Base-by-base conservation (phyloP, 345 rosid genomes). In the Crucihimalaya himalaica region DNA sequence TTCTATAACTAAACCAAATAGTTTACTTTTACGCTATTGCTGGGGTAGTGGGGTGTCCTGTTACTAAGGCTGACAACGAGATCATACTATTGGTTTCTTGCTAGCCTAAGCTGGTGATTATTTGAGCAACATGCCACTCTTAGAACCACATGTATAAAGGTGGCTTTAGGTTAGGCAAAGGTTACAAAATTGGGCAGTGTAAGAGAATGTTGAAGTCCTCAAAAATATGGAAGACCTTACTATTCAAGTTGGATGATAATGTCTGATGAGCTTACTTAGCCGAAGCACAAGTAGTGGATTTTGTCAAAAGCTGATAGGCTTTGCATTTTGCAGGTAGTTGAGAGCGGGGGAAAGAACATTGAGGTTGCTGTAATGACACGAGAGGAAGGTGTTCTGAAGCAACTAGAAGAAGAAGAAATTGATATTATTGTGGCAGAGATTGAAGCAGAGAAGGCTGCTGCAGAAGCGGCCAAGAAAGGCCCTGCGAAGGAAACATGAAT, bases 341-440 rank as follows among this genome's bases (percentile, higher is more conserved):
- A 95, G 83, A 92, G 97, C 45, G 98, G 98, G 6, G 99, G 99
- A 34, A 92, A 95, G 89, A 92, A 95, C 89, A 95, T 92, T 56
- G 98, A 95, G 85, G 82, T 95, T 59, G 99, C 94, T 53, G 87
- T 92, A 75, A 90, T 95, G 99, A 92, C 94, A 7, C 84, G 81
- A 63, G 97, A 90, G 37, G 82, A 86, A 18, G 57, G 69, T 43
- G 89, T 82, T 13, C 83, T 90, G 81, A 80, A 82, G 66, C 99
- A 95, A 66, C 87, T 95, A 11, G 99, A 92, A 56, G 99, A 92
- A 80, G 86, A 86, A 20, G 97, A 95, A 67, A 90, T 92, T 0
- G 97, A 95, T 82, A 88, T 84, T 15, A 88, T 92, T 73, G 99
- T 89, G 15, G 88, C 92, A 18, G 96, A 92, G 72, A 92, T 95